Conservation (phyloP, 805 yeast genomes). For the Candida ovalis region DNA sequence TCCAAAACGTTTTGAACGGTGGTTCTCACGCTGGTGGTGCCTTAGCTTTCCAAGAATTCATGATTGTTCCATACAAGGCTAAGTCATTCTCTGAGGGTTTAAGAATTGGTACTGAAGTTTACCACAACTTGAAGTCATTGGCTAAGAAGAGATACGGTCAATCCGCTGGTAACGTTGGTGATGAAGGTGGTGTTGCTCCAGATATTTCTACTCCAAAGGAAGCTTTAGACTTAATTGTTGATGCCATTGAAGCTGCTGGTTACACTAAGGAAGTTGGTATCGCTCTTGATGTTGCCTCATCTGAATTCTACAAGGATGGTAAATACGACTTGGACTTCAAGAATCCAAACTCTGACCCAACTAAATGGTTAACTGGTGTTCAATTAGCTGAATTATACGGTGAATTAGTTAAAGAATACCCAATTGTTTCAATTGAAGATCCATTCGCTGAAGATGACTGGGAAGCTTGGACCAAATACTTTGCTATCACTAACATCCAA, state of each 20-base stretch:
- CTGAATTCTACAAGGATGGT: constrained; percentile 97
- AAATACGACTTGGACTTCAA: constrained; percentile 98
- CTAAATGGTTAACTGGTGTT: constrained; percentile 88
- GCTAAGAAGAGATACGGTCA: constrained; percentile 96
- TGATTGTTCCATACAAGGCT: constrained; percentile 96
- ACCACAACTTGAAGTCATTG: constrained; percentile 91
- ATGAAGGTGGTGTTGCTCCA: constrained; percentile 99
- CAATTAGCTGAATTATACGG: constrained; percentile 84
- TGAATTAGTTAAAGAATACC: constrained; percentile 80
- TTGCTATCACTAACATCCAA: constrained; percentile 71
- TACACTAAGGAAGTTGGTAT: constrained; percentile 89
- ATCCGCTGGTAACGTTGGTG: constrained; percentile 99
- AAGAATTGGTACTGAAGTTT: constrained; percentile 96
- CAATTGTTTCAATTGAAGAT: constrained; percentile 97
- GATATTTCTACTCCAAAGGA: constrained; percentile 92
- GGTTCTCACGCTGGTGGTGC: constrained; percentile 99
- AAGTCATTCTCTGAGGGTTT: constrained; percentile 89
- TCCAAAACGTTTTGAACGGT: constrained; percentile 99
- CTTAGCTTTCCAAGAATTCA: constrained; percentile 98
- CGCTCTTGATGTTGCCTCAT: constrained; percentile 95
- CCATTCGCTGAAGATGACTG: constrained; percentile 99
- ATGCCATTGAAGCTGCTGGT: constrained; percentile 90
- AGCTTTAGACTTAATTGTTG: constrained; percentile 91
- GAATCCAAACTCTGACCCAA: constrained; percentile 87
- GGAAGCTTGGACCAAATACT: constrained; percentile 95